Conservation (phyloP, 2,329 filamentous ascomycete species). For the Chrysosporium queenslandicum region DNA sequence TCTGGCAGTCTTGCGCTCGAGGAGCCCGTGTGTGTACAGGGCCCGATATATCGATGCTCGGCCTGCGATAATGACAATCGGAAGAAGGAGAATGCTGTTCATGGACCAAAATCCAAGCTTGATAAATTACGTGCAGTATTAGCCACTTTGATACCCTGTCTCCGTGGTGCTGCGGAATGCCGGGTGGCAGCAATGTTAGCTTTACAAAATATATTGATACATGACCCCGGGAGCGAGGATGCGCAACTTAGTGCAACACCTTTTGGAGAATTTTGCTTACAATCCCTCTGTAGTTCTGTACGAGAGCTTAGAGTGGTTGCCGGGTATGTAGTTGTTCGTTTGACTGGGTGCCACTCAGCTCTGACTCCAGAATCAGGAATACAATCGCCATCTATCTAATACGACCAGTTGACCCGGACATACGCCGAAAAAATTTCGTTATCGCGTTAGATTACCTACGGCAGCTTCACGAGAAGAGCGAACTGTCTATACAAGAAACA, state of each 20-base stretch:
- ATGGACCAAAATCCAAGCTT: conserved; percentile 17
- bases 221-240: conserved; percentile 50
- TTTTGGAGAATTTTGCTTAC: conserved; percentile 70
- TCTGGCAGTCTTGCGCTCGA: conserved; percentile 38
- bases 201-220: conserved; percentile 58
- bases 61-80: conserved; percentile 28
- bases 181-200: conserved; percentile 63
- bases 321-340: conserved; percentile 49
- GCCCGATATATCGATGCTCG: conserved; percentile 25
- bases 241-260: conserved; percentile 58
- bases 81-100: conserved; percentile 13
- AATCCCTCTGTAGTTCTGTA: conserved; percentile 70
- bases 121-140: conserved; percentile 36
- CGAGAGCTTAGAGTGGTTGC: conserved; percentile 77
- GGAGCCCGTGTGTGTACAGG: conserved; percentile 21
- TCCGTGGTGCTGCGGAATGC: conserved; percentile 45
- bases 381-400: conserved; percentile 58
- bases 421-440: conserved; percentile 55
- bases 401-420: conserved; percentile 37
- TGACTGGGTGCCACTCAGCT: no score
- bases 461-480: conserved; percentile 58
- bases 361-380: conserved; percentile 37
- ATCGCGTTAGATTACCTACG: conserved; percentile 62
- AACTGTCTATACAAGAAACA: conserved; percentile 64
- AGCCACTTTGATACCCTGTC: conserved; percentile 32